phyloP scores from a whole-genome alignment of 108 stramenopile species.

The Nitzschia palea region DNA sequence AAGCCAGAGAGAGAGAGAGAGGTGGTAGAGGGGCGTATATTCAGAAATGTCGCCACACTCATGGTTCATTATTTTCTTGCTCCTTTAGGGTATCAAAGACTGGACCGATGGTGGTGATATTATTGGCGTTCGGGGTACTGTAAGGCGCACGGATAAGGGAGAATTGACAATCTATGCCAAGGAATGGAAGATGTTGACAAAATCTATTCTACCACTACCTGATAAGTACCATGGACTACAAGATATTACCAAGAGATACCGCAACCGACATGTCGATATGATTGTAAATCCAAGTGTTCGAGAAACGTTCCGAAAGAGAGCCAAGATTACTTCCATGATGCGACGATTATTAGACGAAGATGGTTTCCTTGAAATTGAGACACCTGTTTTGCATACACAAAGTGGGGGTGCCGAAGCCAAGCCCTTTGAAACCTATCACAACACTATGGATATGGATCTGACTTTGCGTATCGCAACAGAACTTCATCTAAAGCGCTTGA shows the following conservation, averaged over 20 bases:
- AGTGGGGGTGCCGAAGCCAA: constrained; percentile 98
- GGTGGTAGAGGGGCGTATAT: no score
- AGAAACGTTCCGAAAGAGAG: constrained; percentile 90
- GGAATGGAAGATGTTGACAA: constrained; percentile 97
- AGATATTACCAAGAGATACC: constrained; percentile 94
- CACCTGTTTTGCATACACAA: constrained; percentile 91
- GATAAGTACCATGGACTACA: constrained; percentile 95
- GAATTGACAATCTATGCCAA: constrained; percentile 93
- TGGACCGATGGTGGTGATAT: constrained; percentile 97
- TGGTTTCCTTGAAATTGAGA: constrained; percentile 99
- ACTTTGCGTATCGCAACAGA: constrained; percentile 99
- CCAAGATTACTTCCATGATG: constrained; percentile 85
- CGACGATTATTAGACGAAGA: constrained; percentile 85
- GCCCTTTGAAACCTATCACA: constrained; percentile 98
- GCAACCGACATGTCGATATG: constrained; percentile 93
- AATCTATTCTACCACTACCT: constrained; percentile 90
- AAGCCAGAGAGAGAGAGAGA: no score
- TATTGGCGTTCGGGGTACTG: constrained; percentile 89
- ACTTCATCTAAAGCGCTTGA: constrained; percentile 94
- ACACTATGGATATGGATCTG: constrained; percentile 90
- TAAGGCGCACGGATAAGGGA: constrained; percentile 95
- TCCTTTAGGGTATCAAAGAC: constrained; percentile 78
- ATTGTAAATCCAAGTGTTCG: constrained; percentile 93
- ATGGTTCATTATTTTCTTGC: background rate
- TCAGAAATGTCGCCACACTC: background rate